These are phyloP conservation scores for Mallotus nudiflorus DNA, from an alignment of 345 rosid genomes.

Conservation along the genomic window DNA sequence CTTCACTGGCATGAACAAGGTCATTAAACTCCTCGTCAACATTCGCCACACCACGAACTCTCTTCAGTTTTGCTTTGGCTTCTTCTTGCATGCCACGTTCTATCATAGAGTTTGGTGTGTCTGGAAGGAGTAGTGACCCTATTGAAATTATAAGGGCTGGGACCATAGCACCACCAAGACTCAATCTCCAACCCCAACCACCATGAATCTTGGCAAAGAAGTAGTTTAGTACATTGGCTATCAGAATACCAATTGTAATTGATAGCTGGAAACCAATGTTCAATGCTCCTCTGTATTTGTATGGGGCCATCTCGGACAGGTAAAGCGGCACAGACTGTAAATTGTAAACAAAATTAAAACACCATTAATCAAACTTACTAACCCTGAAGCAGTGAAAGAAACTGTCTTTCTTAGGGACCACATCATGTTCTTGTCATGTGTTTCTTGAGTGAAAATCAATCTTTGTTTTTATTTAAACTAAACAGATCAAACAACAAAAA, in stretches of 20 bases:
- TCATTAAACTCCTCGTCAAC: slow-evolving; percentile 78
- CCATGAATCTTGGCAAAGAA: slow-evolving; percentile 81
- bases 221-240: slow-evolving; percentile 78
- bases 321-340: slow-evolving; percentile 95
- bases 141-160: slow-evolving; percentile 85
- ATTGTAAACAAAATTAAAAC: slow-evolving; percentile 9
- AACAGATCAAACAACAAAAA: not conserved
- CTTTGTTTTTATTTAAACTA: not conserved
- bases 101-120: slow-evolving; percentile 94
- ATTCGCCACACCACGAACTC: slow-evolving; percentile 69
- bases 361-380: not conserved
- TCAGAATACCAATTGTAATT: slow-evolving; percentile 80
- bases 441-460: slow-evolving; percentile 1
- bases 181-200: slow-evolving; percentile 94
- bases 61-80: slow-evolving; percentile 58
- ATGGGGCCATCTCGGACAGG: slow-evolving; percentile 97
- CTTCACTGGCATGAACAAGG: slow-evolving; percentile 71
- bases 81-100: slow-evolving; percentile 69
- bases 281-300: slow-evolving; percentile 85
- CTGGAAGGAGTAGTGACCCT: slow-evolving; percentile 83
- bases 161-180: slow-evolving; percentile 94
- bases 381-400: not conserved
- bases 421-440: slow-evolving; percentile 20
- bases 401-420: slow-evolving; percentile 15
- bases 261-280: slow-evolving; percentile 94